These are phyloP conservation scores for Phaffia rhodozyma DNA, from an alignment of 1,284 basidiomycete species.

Conservation along the genomic window DNA sequence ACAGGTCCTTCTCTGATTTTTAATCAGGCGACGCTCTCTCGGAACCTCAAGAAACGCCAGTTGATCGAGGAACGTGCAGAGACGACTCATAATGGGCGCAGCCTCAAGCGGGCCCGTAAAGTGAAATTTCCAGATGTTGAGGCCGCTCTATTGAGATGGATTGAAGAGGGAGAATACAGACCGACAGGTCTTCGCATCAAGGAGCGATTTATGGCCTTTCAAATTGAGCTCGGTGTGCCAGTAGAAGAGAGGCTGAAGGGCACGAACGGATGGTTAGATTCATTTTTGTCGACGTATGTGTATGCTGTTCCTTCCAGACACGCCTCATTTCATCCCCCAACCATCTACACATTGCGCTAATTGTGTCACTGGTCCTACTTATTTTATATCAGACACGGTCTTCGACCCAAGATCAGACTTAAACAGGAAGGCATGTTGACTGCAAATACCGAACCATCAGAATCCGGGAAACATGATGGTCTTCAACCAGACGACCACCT, in stretches of 20 bases:
- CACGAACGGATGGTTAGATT: conserved; percentile 7
- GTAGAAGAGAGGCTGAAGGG: background rate
- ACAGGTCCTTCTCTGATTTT: background rate
- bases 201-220: background rate
- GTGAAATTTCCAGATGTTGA: conserved; percentile 6
- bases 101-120: background rate
- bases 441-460: too few relatives aligned
- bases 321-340: too few relatives aligned
- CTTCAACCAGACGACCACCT: too few relatives aligned
- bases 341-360: too few relatives aligned
- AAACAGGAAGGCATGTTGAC: too few relatives aligned
- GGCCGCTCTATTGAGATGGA: conserved; percentile 1
- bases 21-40: conserved; percentile 5
- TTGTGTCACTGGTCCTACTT: too few relatives aligned
- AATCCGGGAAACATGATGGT: too few relatives aligned
- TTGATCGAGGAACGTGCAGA: background rate
- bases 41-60: conserved; percentile 1
- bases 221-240: background rate
- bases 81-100: background rate
- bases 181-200: conserved; percentile 2
- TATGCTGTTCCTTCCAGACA: background rate
- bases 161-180: background rate
- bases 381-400: too few relatives aligned
- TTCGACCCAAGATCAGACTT: too few relatives aligned
- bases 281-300: conserved; percentile 1